A percentile compares a stretch with the other conserved stretches of the same genome.
phyloP scores from a whole-genome alignment of 164 flowering plant genomes.

The Berberis thunbergii region DNA sequence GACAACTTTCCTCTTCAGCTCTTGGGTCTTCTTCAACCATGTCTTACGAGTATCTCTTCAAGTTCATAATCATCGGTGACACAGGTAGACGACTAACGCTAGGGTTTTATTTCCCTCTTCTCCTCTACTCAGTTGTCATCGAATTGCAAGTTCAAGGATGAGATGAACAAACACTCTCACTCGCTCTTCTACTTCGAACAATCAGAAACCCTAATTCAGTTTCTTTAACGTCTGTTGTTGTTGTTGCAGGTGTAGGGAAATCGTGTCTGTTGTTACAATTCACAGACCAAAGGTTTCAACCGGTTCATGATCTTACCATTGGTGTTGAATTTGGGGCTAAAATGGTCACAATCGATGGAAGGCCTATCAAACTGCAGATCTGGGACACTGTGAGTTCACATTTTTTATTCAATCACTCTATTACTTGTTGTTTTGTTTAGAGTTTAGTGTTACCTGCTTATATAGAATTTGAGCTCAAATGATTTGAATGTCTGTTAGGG shows the following conservation, averaged over 20 bases:
- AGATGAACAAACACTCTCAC: too few relatives aligned
- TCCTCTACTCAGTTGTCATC: background rate
- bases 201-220: too few relatives aligned
- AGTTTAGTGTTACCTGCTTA: too few relatives aligned
- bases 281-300: slow-evolving; percentile 41
- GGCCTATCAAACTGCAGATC: slow-evolving; percentile 39
- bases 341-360: slow-evolving; percentile 29
- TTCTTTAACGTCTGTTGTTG: background rate
- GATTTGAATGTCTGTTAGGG: too few relatives aligned
- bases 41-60: slow-evolving; percentile 37
- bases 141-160: too few relatives aligned
- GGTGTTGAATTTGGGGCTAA: slow-evolving; percentile 47
- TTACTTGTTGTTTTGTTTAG: background rate
- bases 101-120: background rate
- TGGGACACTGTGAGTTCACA: slow-evolving; percentile 35
- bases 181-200: too few relatives aligned
- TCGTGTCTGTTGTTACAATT: slow-evolving; percentile 42
- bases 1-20: too few relatives aligned
- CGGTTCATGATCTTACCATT: slow-evolving; percentile 39
- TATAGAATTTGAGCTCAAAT: too few relatives aligned
- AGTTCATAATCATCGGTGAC: slow-evolving; percentile 34
- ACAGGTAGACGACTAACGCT: slow-evolving; percentile 16
- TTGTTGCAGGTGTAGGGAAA: slow-evolving; percentile 36
- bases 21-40: slow-evolving; percentile 3
- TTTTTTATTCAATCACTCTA: background rate